Evolutionary conservation across 1,284 basidiomycete genomes (phyloP), one percentile per base, ranked within the genome.

Genomic region (Retiboletus fuscus): DNA sequence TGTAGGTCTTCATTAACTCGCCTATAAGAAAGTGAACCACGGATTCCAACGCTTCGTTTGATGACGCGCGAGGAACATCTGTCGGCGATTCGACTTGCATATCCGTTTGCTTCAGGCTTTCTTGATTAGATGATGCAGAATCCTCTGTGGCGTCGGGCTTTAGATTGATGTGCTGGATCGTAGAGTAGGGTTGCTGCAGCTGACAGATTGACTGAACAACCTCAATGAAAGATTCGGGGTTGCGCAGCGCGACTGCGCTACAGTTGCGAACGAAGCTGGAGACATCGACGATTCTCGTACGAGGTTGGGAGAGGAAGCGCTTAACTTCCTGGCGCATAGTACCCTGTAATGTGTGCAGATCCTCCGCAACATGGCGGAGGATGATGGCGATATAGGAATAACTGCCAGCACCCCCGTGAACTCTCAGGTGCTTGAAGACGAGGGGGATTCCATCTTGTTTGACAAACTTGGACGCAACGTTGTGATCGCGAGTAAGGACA

Each of bases 321-420:
- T 90, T 92, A 76, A 99, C 88, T 76, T 96, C 94, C 72, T 94
- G 91, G 34, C 89, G 88, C 91, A 99, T 97, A 72, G 95, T 88
- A 11, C 86, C 85, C 68, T 90, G 88, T 44, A 99, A 82, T 3
- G 89, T 89, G 11, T 84, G 79, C 8, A 87, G 79, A 74, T 96
- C 94, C 83, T 99, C 98, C 66, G 97, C 90, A 67, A 96, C 85
- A 81, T 99, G 97, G 5, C 98, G 93, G 26, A 98, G 85, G 69
- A 99, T 93, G 78, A 95, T 94, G 28, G 93, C 91, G 62, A 96
- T 90, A 80, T 96, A 95, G 0, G 94, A 91, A 69, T 96, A 95
- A 74, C 93, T 94, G 41, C 93, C 91, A 53, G 87, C 81, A 1
- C 91, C 88, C 24, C 90, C 83, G 0, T 91, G 87, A 12, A 84